These are phyloP conservation scores for Tulasnella sp. DNA, from an alignment of 768 basidiomycete species.

Conservation along the genomic window DNA sequence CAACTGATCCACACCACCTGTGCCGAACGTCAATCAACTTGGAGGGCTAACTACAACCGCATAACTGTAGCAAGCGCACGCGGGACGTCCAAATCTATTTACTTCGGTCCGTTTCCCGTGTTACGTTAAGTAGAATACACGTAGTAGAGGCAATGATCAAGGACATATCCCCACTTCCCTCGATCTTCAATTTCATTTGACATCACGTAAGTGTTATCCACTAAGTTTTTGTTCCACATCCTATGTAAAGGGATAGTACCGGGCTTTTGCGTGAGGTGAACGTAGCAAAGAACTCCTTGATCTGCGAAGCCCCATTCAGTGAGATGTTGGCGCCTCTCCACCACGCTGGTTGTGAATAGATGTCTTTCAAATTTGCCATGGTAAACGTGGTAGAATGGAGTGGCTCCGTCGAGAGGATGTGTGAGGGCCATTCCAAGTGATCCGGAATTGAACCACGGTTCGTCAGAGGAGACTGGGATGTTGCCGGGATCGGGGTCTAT, in stretches of 20 bases:
- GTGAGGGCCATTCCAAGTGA: background rate
- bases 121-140: too few relatives aligned
- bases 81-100: too few relatives aligned
- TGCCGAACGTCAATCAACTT: too few relatives aligned
- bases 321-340: background rate
- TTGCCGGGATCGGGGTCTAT: background rate
- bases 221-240: background rate
- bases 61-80: too few relatives aligned
- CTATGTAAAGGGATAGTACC: background rate
- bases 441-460: background rate
- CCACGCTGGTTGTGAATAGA: background rate
- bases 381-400: background rate
- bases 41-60: too few relatives aligned
- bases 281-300: background rate
- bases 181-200: background rate
- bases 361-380: background rate
- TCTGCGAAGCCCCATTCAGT: background rate
- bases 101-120: too few relatives aligned
- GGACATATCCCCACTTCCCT: background rate
- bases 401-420: background rate
- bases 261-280: background rate
- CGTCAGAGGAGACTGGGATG: background rate
- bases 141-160: too few relatives aligned
- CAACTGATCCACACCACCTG: too few relatives aligned
- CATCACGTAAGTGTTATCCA: background rate